Base-by-base conservation (phyloP, 75 land plant species). In the Isoetes taiwanensis region DNA sequence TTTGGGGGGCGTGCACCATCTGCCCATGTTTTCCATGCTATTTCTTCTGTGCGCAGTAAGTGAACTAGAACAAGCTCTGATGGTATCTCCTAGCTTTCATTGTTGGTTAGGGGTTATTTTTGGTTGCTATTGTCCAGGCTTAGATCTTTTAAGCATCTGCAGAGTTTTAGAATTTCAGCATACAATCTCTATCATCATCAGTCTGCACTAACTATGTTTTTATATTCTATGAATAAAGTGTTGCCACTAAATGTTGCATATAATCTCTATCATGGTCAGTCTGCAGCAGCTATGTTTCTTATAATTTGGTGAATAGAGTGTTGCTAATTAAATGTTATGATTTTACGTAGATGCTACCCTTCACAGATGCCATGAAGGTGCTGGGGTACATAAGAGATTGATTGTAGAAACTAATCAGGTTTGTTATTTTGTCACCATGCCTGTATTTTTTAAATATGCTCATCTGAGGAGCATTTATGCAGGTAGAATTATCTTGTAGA, bases 401-500 rank as follows among this genome's bases (percentile, higher is more conserved):
- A 64, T 76, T 27, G 26, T 42, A 30, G 70, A 72, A 46, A 78
- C 79, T 32, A 70, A 72, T 56, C 80, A 87, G 98, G 98, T 93
- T 35, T 54, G 28, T 11, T 24, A 28, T 12, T 32, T 9, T 2
- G 16, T n/a, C 24, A 16, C 28, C 19, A 26, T 31, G 41, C 14
- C 27, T 25, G 57, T 25, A 25, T 23, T 54, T 25, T 25, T 3
- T 28, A 54, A 10, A 54, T 54, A n/a, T 17, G 12, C 3, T 4
- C 57, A 25, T 23, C 6, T 20, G 20, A 20, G 52, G 38, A 38
- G 60, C 3, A 2, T 40, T 19, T 60, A 34, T 65, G 69, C 81
- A 93, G 98, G 86, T 88, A 72, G 96, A 93, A 76, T 81, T 84
- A 16, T 74, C 78, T 20, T 84, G 84, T 52, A 72, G 98, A 62